Conservation (phyloP, 768 basidiomycete genomes). For the Trametopsis cervina region DNA sequence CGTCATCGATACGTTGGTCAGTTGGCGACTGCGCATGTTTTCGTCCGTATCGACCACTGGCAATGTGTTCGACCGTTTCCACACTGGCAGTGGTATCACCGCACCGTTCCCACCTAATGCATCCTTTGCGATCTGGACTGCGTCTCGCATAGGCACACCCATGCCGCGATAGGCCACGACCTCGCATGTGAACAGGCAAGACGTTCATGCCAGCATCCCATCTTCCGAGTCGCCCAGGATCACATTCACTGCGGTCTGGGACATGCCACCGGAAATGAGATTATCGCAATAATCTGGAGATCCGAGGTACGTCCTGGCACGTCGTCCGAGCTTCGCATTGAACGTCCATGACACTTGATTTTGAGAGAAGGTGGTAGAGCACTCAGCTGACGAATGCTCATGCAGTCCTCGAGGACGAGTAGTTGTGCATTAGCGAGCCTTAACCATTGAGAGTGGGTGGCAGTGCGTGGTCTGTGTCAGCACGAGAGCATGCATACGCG, state of each 20-base stretch:
- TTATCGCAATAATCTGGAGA: neutral
- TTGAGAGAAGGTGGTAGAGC: too few species aligned
- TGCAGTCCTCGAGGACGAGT: too few species aligned
- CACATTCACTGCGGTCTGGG: neutral
- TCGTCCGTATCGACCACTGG: neutral
- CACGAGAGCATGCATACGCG: too few species aligned
- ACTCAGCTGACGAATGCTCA: neutral
- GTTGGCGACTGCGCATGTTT: neutral
- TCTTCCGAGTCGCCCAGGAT: neutral
- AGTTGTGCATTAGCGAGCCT: too few species aligned
- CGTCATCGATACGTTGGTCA: neutral
- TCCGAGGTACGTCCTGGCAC: neutral
- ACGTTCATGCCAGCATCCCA: neutral
- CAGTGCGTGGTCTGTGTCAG: too few species aligned
- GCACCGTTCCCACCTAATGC: neutral
- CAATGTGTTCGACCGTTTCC: neutral
- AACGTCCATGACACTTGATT: too few species aligned
- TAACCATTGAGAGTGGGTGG: too few species aligned
- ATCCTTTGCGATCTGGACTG: neutral
- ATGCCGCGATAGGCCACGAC: neutral
- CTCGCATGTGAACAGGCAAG: neutral
- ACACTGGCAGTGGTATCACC: neutral
- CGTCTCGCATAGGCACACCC: neutral
- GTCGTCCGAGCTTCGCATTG: too few species aligned
- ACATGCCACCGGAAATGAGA: neutral